Percentiles rank a stretch among this genome's conserved stretches.
Evolutionary conservation across 2,329 filamentous ascomycete genomes (phyloP).

Genomic region (Ophiostoma ips): DNA sequence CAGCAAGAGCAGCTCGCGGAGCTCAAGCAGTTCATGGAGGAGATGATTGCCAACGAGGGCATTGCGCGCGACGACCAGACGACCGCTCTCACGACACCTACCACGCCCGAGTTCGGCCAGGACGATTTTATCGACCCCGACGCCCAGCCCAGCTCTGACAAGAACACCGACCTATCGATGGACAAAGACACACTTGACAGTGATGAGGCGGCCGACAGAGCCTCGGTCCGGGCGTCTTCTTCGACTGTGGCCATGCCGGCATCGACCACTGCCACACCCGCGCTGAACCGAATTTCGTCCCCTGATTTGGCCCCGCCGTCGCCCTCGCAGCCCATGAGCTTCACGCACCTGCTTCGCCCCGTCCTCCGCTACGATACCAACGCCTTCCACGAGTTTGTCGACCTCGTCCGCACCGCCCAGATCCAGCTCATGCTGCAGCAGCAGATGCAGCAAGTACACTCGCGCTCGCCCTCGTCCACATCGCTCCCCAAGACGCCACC

Average conservation of each 20-base stretch:
- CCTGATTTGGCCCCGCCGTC: slow-evolving; percentile 17
- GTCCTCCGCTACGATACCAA: slow-evolving; percentile 70
- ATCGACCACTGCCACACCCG: neutral
- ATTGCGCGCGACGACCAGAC: slow-evolving; percentile 45
- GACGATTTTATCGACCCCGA: slow-evolving; percentile 42
- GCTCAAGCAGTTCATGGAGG: slow-evolving; percentile 84
- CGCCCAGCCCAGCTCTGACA: slow-evolving; percentile 14
- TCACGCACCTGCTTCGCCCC: slow-evolving; percentile 70
- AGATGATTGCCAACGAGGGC: slow-evolving; percentile 51
- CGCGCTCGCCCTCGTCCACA: slow-evolving; percentile 47
- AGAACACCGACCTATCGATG: neutral
- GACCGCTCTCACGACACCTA: slow-evolving; percentile 59
- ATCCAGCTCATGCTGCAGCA: slow-evolving; percentile 10
- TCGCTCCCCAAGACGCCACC: slow-evolving; percentile 21
- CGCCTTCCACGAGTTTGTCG: slow-evolving; percentile 74
- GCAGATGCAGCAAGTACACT: slow-evolving; percentile 34
- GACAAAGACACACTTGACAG: neutral
- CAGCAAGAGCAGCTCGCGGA: slow-evolving; percentile 89
- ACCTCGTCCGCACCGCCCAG: slow-evolving; percentile 52
- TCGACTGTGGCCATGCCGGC: neutral
- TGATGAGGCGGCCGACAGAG: slow-evolving; percentile 5
- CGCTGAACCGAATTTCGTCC: neutral
- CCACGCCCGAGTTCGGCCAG: slow-evolving; percentile 63
- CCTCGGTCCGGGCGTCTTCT: neutral
- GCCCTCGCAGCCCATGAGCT: slow-evolving; percentile 52